These are phyloP conservation scores for Domatiomyces catenatus DNA, from an alignment of 2,329 filamentous ascomycete species.

Conservation along the genomic window DNA sequence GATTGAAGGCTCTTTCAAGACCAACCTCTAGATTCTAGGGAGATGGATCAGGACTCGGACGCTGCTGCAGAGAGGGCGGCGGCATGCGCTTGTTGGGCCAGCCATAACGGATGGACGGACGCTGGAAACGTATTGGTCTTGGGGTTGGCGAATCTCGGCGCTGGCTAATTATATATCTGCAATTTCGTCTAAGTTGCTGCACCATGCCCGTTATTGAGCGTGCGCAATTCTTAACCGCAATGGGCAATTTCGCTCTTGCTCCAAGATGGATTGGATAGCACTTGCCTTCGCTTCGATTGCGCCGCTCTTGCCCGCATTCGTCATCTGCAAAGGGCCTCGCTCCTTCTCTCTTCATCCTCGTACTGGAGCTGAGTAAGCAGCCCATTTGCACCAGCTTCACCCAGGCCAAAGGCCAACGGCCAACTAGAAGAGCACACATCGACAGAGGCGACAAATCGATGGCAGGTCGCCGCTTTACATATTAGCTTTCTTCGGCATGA, in stretches of 20 bases:
- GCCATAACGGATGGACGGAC: no score
- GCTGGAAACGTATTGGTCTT: no score
- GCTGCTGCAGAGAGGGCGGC: no score
- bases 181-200: neutral
- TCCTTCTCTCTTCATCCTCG: slow-evolving; percentile 6
- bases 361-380: slow-evolving; percentile 16
- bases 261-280: neutral
- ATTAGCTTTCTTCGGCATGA: neutral
- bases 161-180: neutral
- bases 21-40: slow-evolving; percentile 3
- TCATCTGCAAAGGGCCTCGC: slow-evolving; percentile 7
- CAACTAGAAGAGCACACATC: no score
- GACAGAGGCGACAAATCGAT: slow-evolving; percentile 2
- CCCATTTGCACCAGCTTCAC: slow-evolving; percentile 9
- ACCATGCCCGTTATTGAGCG: neutral
- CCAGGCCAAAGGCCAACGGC: slow-evolving; percentile 2
- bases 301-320: slow-evolving; percentile 12
- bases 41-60: neutral
- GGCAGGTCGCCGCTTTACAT: neutral
- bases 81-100: no score
- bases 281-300: slow-evolving; percentile 8
- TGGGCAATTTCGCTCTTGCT: neutral
- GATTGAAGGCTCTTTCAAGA: slow-evolving; percentile 23
- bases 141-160: neutral
- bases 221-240: neutral